Conservation (phyloP, 139 green algal species). For the Tetradesmus obliquus region DNA sequence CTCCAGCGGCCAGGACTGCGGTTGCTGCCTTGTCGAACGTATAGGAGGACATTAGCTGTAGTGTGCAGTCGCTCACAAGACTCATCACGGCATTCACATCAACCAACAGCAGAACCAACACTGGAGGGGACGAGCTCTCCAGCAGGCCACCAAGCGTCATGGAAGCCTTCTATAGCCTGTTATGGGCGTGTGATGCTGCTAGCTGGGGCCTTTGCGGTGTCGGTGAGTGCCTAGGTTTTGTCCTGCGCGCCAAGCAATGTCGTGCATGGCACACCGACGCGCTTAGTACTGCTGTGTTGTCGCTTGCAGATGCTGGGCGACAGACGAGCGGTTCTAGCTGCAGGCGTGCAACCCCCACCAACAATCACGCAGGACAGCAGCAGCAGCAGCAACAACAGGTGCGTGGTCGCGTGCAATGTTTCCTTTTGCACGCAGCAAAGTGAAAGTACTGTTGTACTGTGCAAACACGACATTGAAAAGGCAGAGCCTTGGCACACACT, state of each 20-base stretch:
- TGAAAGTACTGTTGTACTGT: too few species aligned
- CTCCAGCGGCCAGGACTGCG: background rate
- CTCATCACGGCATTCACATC: background rate
- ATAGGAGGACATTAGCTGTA: background rate
- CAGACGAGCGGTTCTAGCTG: constrained; percentile 6
- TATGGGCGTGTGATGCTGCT: constrained; percentile 2
- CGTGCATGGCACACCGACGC: background rate
- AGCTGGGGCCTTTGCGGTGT: background rate
- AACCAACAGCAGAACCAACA: background rate
- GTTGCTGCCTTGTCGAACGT: background rate
- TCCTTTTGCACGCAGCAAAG: too few species aligned
- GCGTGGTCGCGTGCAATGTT: background rate
- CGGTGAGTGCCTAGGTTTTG: constrained; percentile 12
- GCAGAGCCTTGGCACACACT: too few species aligned
- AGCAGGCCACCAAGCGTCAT: background rate
- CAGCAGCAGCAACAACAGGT: background rate
- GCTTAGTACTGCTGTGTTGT: background rate
- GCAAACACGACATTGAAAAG: too few species aligned
- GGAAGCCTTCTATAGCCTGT: background rate
- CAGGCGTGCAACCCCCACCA: background rate
- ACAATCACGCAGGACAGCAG: background rate
- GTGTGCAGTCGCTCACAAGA: background rate
- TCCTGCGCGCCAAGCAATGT: background rate
- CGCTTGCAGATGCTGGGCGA: constrained; percentile 16
- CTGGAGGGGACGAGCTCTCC: background rate